Percentiles rank a stretch among this genome's conserved stretches.
phyloP scores from a whole-genome alignment of 495 filamentous ascomycete species.

The Penicillium samsonianum region DNA sequence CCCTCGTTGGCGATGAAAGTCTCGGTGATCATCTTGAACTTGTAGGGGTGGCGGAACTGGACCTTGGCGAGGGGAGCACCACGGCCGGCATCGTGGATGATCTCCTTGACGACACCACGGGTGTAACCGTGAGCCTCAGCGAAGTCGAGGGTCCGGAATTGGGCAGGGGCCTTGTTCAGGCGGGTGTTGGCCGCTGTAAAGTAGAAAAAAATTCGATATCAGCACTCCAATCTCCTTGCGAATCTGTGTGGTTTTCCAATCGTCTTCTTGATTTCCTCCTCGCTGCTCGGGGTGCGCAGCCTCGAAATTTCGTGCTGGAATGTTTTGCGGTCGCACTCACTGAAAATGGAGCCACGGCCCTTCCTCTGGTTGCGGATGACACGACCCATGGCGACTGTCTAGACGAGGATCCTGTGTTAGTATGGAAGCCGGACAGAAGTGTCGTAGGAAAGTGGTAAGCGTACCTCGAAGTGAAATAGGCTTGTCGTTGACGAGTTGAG shows the following conservation, averaged over 20 bases:
- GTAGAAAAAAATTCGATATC: constrained; percentile 38
- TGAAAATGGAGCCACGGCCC: constrained; percentile 98
- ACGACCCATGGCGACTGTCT: constrained; percentile 67
- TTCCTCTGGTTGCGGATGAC: constrained; percentile 98
- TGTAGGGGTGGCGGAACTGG: constrained; percentile 90
- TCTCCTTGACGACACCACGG: constrained; percentile 95
- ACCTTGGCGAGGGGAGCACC: constrained; percentile 97
- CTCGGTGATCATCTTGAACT: constrained; percentile 86
- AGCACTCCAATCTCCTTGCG: constrained; percentile 38
- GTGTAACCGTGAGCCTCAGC: constrained; percentile 96
- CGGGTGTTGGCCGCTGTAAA: constrained; percentile 75
- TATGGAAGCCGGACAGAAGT: constrained; percentile 37
- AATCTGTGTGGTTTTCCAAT: constrained; percentile 19
- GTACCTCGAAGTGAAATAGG: constrained; percentile 54
- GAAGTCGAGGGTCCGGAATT: constrained; percentile 94
- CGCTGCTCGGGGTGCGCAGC: constrained; percentile 16
- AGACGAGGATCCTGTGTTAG: constrained; percentile 40
- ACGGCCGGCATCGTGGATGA: constrained; percentile 98
- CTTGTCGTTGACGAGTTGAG: constrained; percentile 52
- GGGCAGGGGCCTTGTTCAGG: constrained; percentile 86
- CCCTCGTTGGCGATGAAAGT: constrained; percentile 99
- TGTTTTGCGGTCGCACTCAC: constrained; percentile 56
- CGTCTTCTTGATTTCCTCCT: constrained; percentile 16
- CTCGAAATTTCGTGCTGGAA: constrained; percentile 20
- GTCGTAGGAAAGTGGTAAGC: constrained; percentile 40